Conservation (phyloP, 805 yeast species). For the Saccharomycopsis javanensis region DNA sequence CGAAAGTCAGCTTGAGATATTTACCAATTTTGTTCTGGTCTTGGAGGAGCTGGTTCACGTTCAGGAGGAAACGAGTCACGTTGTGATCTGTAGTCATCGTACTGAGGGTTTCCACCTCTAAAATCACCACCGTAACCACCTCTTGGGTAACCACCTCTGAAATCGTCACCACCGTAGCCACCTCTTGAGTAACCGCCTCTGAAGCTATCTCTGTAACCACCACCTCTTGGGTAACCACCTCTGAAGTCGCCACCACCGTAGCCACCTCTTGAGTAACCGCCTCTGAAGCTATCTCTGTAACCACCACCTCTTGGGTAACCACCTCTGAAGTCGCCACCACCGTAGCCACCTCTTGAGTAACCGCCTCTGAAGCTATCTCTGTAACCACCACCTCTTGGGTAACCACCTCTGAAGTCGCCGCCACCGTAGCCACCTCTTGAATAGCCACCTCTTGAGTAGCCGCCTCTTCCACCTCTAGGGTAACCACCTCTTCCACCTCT, state of each 20-base stretch:
- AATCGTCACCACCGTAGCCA: conserved; percentile 9
- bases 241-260: conserved; percentile 10
- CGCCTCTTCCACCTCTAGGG: conserved; percentile 14
- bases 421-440: conserved; percentile 8
- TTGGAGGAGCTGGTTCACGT: conserved; percentile 8
- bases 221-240: conserved; percentile 11
- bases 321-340: conserved; percentile 14
- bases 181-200: conserved; percentile 9
- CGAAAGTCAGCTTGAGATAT: not conserved
- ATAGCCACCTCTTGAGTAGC: conserved; percentile 7
- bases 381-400: conserved; percentile 11
- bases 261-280: conserved; percentile 6
- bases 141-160: conserved; percentile 9
- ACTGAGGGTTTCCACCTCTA: conserved; percentile 1
- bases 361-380: conserved; percentile 8
- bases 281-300: conserved; percentile 9
- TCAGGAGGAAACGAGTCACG: not conserved
- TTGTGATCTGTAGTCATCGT: not conserved
- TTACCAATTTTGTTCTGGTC: conserved; percentile 18
- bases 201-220: conserved; percentile 6
- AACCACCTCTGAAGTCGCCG: conserved; percentile 10
- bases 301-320: conserved; percentile 12
- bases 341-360: conserved; percentile 6
- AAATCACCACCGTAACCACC: conserved; percentile 12
- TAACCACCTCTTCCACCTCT: conserved; percentile 20